These are phyloP conservation scores for Extremus antarcticus DNA, from an alignment of 495 filamentous ascomycete species.

Conservation along the genomic window DNA sequence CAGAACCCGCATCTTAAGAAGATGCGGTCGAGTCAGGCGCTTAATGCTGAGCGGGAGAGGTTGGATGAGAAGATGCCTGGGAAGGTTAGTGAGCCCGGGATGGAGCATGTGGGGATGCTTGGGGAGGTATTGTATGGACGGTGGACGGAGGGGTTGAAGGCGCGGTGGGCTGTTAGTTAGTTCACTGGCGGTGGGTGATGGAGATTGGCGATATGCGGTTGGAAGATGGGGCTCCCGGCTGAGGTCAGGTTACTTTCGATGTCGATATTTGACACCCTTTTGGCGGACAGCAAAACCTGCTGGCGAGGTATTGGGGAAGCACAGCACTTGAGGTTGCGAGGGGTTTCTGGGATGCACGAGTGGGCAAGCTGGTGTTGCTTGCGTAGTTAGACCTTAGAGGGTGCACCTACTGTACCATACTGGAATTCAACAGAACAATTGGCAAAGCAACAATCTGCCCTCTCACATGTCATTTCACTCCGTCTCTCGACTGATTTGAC, in stretches of 20 bases:
- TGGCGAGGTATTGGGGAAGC: too few relatives aligned
- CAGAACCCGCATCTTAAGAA: slow-evolving; percentile 78
- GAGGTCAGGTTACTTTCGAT: too few relatives aligned
- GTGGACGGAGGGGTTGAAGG: slow-evolving; percentile 77
- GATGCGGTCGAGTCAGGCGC: slow-evolving; percentile 17
- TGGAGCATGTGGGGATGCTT: slow-evolving; percentile 84
- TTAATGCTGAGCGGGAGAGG: neutral
- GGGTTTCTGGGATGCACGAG: neutral
- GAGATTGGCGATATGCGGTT: neutral
- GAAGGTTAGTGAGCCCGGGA: slow-evolving; percentile 44
- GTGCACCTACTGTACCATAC: neutral
- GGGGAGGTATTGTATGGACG: slow-evolving; percentile 81
- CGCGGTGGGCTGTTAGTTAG: slow-evolving; percentile 53
- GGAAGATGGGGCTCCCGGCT: neutral
- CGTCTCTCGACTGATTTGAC: too few relatives aligned
- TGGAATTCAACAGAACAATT: neutral
- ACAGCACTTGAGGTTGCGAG: too few relatives aligned
- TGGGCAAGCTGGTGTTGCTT: neutral
- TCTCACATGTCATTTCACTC: too few relatives aligned
- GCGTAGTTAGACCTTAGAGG: neutral
- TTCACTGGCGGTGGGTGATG: neutral
- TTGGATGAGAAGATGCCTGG: slow-evolving; percentile 24
- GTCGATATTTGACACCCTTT: too few relatives aligned
- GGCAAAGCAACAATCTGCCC: too few relatives aligned
- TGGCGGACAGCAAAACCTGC: too few relatives aligned